Base-by-base conservation (phyloP, 1,284 basidiomycete species). In the Hymenochaete sp. region DNA sequence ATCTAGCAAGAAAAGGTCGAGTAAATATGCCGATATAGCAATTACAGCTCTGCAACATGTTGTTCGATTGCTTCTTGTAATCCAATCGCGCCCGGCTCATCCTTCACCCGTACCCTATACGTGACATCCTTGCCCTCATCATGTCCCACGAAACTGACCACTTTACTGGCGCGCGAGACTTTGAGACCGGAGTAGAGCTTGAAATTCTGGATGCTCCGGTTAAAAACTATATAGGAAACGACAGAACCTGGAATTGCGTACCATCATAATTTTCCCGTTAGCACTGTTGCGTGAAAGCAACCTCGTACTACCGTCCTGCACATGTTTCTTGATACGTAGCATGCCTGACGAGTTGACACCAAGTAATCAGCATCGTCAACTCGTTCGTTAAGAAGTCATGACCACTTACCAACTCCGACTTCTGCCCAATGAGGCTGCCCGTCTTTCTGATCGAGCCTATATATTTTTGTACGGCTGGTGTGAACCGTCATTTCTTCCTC, bases 401-500 rank as follows among this genome's bases (percentile, higher is more conserved):
- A 43, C 25, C 11, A 70, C 70, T 48, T 52, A 76, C 79, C 80
- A 40, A 75, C 57, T 42, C 80, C 81, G 41, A 78, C 53, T 48
- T 79, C 77, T 35, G 63, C 68, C 81, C 82, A 86, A 32, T 69
- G 65, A 33, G 61, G 58, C 39, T 62, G 66, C 13, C 70, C 72
- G n/a, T 71, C 71, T 27, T 70, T 69, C 22, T 52, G 56, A 19
- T 60, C 67, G 56, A 88, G 60, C 56, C 70, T 74, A 56, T 68
- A 82, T 31, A 83, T 75, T 59, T 83, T 87, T 39, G 74, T 68
- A 55, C 73, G 75, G 43, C 75, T 66, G 42, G 72, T 68, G 58
- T 80, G 67, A 14, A 70, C 64, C 2, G 84, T 89, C 46, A 80
- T 78, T 59, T 93, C 89, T 35, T 82, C 71, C 60, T 93, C 84